Evolutionary conservation across 495 filamentous ascomycete genomes (phyloP).

Genomic region (Elasticomyces elasticus): DNA sequence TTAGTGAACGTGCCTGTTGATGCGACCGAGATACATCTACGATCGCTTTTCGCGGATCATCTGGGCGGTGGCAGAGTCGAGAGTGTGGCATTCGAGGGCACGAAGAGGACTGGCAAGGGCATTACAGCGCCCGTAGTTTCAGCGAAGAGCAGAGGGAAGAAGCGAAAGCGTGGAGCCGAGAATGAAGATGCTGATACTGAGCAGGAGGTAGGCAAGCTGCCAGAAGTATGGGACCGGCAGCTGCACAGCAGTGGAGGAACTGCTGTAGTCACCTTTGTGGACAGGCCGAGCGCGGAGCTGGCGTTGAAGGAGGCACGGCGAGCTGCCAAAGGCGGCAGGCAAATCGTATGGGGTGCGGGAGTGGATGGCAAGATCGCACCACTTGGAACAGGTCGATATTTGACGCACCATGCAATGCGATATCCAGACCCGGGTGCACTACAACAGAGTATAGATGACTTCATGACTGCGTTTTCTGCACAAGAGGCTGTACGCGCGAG

Average conservation of each 20-base stretch:
- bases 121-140: conserved; percentile 10
- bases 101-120: conserved; percentile 25
- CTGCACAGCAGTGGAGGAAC: conserved; percentile 62
- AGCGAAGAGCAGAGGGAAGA: conserved; percentile 27
- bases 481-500: conserved; percentile 57
- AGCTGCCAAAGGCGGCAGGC: conserved; percentile 45
- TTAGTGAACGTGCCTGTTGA: conserved; percentile 81
- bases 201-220: conserved; percentile 42
- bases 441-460: conserved; percentile 65
- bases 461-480: conserved; percentile 62
- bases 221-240: conserved; percentile 65
- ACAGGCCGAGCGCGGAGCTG: conserved; percentile 59
- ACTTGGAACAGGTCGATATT: conserved; percentile 39
- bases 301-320: conserved; percentile 64
- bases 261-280: conserved; percentile 73
- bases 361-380: conserved; percentile 15
- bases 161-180: conserved; percentile 36
- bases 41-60: conserved; percentile 58
- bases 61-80: conserved; percentile 64
- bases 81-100: conserved; percentile 56
- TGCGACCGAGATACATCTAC: conserved; percentile 65
- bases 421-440: conserved; percentile 58
- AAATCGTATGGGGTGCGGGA: conserved; percentile 43
- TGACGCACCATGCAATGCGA: conserved; percentile 51
- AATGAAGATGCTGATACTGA: conserved; percentile 37